Evolutionary conservation across 1,284 basidiomycete species (phyloP).

Genomic region (Ustilago esculenta): DNA sequence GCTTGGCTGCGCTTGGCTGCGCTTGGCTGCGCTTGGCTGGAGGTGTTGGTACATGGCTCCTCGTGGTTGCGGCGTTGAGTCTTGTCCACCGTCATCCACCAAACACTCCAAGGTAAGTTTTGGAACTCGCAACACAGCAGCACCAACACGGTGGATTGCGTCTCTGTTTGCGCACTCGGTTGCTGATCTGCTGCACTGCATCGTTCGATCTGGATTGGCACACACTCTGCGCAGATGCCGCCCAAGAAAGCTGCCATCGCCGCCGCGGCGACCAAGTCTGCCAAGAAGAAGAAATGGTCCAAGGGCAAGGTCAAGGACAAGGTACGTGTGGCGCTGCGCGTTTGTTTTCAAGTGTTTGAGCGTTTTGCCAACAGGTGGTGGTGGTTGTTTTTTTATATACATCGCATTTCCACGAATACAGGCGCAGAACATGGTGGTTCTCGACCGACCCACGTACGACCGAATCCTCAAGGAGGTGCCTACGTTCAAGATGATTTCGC

Average conservation of each 20-base stretch:
- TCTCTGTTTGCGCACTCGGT: too few relatives aligned
- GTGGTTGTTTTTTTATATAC: background rate
- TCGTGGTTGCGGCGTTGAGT: background rate
- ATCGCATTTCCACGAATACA: slow-evolving; percentile 16
- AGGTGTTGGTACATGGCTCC: too few relatives aligned
- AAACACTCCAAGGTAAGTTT: slow-evolving; percentile 47
- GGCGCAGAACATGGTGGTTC: slow-evolving; percentile 81
- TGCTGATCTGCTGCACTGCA: background rate
- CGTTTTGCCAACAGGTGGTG: too few relatives aligned
- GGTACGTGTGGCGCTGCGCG: slow-evolving; percentile 68
- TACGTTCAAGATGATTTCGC: slow-evolving; percentile 98
- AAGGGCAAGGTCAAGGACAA: slow-evolving; percentile 99
- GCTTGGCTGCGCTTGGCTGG: too few relatives aligned
- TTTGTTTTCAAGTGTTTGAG: too few relatives aligned
- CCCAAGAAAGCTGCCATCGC: slow-evolving; percentile 67
- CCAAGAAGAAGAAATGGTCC: slow-evolving; percentile 99
- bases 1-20: too few relatives aligned
- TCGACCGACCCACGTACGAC: slow-evolving; percentile 79
- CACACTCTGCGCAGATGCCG: slow-evolving; percentile 55
- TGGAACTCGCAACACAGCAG: background rate
- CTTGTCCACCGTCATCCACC: slow-evolving; percentile 45
- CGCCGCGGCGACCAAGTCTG: slow-evolving; percentile 64
- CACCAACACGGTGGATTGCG: too few relatives aligned
- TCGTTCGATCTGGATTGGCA: background rate
- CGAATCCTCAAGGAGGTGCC: slow-evolving; percentile 99